phyloP scores from a whole-genome alignment of 148 eudicot genomes.

The Dysphania ambrosioides region DNA sequence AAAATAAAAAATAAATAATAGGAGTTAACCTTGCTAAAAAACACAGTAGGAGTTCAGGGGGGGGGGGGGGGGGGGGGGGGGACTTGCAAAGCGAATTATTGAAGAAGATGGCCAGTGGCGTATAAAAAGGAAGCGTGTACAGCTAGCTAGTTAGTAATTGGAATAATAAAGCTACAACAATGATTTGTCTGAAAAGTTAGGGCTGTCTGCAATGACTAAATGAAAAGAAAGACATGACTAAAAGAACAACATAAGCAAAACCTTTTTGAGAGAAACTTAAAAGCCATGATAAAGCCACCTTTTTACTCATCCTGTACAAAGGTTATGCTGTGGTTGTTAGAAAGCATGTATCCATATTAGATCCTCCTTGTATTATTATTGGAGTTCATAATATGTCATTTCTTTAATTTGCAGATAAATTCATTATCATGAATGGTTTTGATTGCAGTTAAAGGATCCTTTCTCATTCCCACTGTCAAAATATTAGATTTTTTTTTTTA shows the following conservation, averaged over 20 bases:
- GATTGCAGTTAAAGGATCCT: too few relatives aligned
- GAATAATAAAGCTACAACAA: constrained; percentile 25
- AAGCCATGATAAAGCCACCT: constrained; percentile 9
- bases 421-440: too few relatives aligned
- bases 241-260: constrained; percentile 7
- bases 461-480: neutral
- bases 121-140: constrained; percentile 24
- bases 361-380: too few relatives aligned
- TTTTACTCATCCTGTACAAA: constrained; percentile 9
- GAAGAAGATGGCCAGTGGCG: neutral
- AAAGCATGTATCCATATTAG: too few relatives aligned
- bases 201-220: constrained; percentile 25
- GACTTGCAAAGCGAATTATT: neutral
- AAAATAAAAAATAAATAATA: too few relatives aligned
- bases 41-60: neutral
- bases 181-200: constrained; percentile 34
- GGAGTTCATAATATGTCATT: too few relatives aligned
- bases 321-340: constrained; percentile 20
- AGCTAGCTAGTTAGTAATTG: constrained; percentile 30
- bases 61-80: neutral
- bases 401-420: too few relatives aligned
- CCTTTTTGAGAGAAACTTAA: constrained; percentile 6
- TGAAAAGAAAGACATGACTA: constrained; percentile 7
- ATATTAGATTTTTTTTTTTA: too few relatives aligned
- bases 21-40: too few relatives aligned